These are phyloP conservation scores for Corylus americana DNA, from an alignment of 306 rosid species.

Conservation along the genomic window DNA sequence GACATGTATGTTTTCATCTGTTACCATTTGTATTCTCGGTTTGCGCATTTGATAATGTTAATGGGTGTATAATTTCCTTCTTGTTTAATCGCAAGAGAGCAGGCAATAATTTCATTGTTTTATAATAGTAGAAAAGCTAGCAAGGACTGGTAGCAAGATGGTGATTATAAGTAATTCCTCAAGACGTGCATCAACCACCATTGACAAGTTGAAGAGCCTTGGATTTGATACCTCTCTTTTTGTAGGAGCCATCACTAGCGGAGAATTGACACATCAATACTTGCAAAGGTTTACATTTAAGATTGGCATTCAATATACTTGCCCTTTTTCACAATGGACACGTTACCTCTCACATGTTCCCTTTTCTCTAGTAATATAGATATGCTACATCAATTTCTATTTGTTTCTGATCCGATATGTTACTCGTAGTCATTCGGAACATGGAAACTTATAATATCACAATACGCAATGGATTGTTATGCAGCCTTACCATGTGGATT, in stretches of 20 bases:
- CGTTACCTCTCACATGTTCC: not conserved
- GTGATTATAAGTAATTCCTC: conserved; percentile 95
- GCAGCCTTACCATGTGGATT: not conserved
- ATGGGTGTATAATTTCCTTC: not conserved
- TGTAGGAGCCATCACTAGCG: conserved; percentile 85
- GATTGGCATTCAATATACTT: not conserved
- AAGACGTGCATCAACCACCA: conserved; percentile 74
- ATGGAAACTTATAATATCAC: not conserved
- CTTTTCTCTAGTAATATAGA: not conserved
- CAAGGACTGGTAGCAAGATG: conserved; percentile 79
- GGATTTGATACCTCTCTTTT: conserved; percentile 90
- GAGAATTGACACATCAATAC: conserved; percentile 80
- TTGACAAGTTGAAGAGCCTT: conserved; percentile 75
- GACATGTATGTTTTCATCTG: conserved; percentile 50
- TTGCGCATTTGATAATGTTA: not conserved
- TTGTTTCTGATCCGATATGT: not conserved
- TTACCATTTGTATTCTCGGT: not conserved
- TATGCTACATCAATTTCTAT: not conserved
- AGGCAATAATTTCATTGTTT: not conserved
- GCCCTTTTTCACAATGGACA: not conserved
- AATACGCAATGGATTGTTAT: not conserved
- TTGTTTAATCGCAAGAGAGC: not conserved
- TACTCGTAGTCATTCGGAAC: not conserved
- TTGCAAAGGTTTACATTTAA: conserved; percentile 58
- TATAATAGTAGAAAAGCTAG: conserved; percentile 71